Percentiles rank a stretch among this genome's conserved stretches.
phyloP scores from a whole-genome alignment of 1,139 yeast species.

The Zygoascus hellenicus region DNA sequence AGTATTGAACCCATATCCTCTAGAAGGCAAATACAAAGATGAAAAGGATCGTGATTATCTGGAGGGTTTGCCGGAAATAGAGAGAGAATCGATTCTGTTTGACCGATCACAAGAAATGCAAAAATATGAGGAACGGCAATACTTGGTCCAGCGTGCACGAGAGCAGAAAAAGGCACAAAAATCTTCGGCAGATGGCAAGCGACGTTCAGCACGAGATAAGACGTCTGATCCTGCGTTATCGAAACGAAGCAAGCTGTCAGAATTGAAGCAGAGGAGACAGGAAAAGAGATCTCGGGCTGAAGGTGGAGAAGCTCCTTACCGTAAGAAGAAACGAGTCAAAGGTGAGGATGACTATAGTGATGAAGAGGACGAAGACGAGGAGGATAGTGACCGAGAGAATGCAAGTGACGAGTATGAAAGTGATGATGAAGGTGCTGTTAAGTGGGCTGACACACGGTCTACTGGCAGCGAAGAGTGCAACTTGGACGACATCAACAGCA shows the following conservation, averaged over 20 bases:
- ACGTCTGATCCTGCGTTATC: slow-evolving; percentile 30
- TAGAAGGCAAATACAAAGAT: slow-evolving; percentile 86
- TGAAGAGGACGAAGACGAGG: slow-evolving; percentile 28
- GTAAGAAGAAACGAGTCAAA: slow-evolving; percentile 16
- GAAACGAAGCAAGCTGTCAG: slow-evolving; percentile 63
- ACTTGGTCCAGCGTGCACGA: slow-evolving; percentile 73
- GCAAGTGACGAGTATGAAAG: slow-evolving; percentile 25
- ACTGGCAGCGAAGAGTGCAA: slow-evolving; percentile 24
- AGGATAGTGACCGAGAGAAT: slow-evolving; percentile 36
- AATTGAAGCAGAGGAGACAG: slow-evolving; percentile 80
- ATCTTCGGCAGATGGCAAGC: slow-evolving; percentile 22
- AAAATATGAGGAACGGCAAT: slow-evolving; percentile 71
- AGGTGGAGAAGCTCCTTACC: slow-evolving; percentile 22
- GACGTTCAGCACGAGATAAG: slow-evolving; percentile 26
- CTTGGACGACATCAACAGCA: slow-evolving; percentile 53
- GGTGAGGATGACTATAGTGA: slow-evolving; percentile 24
- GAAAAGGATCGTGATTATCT: slow-evolving; percentile 66
- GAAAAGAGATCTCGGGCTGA: slow-evolving; percentile 37
- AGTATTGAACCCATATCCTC: slow-evolving; percentile 71
- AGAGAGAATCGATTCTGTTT: slow-evolving; percentile 82
- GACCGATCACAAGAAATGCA: slow-evolving; percentile 93
- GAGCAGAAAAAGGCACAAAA: slow-evolving; percentile 45
- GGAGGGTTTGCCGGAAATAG: slow-evolving; percentile 79
- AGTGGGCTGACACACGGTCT: slow-evolving; percentile 42
- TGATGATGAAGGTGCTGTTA: slow-evolving; percentile 41